phyloP scores from a whole-genome alignment of 2,329 filamentous ascomycete species.

The Colletotrichum echinochloae region DNA sequence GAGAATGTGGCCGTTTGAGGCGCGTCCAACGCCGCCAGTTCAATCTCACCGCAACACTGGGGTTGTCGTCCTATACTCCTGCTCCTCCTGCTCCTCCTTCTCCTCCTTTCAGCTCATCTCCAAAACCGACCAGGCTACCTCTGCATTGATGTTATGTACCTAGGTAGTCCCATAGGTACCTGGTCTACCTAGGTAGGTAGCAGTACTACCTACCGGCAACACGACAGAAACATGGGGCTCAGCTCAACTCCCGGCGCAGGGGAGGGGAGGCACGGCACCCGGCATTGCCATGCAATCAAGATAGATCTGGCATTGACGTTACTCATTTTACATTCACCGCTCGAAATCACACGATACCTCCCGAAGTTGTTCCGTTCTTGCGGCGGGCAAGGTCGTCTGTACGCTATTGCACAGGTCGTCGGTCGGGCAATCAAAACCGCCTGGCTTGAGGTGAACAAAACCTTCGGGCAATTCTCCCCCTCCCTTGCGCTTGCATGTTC shows the following conservation, averaged over 20 bases:
- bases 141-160: neutral
- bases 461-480: conserved; percentile 9
- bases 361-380: neutral
- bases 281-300: conserved; percentile 6
- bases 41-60: conserved; percentile 6
- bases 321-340: neutral
- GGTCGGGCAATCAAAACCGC: neutral
- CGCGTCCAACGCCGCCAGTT: conserved; percentile 1
- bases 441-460: neutral
- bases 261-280: neutral
- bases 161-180: no score
- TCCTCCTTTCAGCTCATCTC: conserved; percentile 7
- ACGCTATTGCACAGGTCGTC: neutral
- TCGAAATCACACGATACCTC: neutral
- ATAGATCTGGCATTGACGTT: neutral
- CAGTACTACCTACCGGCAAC: no score
- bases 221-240: conserved; percentile 3
- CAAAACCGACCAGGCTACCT: conserved; percentile 1
- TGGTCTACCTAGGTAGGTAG: no score
- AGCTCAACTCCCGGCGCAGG: conserved; percentile 1
- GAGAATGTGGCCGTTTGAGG: conserved; percentile 25
- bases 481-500: neutral
- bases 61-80: no score
- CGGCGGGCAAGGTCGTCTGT: neutral
- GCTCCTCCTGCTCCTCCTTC: neutral